Conservation (phyloP, 345 rosid genomes). For the Brassica cretica region DNA sequence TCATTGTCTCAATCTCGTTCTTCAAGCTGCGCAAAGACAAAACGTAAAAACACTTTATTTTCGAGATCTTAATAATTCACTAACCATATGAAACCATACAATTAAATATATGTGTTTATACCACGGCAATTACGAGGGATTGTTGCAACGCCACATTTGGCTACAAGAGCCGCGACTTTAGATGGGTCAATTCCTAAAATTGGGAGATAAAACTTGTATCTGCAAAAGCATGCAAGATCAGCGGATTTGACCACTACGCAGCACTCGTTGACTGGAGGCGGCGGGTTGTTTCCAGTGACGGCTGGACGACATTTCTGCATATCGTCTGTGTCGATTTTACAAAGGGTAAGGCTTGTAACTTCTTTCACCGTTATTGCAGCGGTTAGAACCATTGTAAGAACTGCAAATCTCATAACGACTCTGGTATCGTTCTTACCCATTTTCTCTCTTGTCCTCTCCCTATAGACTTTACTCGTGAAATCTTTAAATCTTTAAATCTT, state of each 20-base stretch:
- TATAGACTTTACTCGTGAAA: constrained; percentile 2
- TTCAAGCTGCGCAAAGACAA: constrained; percentile 27
- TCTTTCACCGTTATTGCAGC: constrained; percentile 25
- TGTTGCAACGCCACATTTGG: constrained; percentile 44
- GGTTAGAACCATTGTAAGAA: constrained; percentile 31
- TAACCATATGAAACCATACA: not conserved
- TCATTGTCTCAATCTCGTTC: not conserved
- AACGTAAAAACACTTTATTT: constrained; percentile 2
- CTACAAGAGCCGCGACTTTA: constrained; percentile 48
- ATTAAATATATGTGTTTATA: not conserved
- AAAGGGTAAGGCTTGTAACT: constrained; percentile 32
- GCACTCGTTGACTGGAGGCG: constrained; percentile 47
- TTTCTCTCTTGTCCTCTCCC: not conserved
- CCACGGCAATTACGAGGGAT: constrained; percentile 45
- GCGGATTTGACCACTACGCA: constrained; percentile 44
- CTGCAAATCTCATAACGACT: constrained; percentile 20
- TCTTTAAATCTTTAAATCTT: not conserved
- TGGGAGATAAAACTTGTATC: constrained; percentile 48
- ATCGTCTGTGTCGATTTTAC: constrained; percentile 43
- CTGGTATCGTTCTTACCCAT: constrained; percentile 24
- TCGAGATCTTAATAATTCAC: constrained; percentile 3
- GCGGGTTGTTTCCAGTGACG: constrained; percentile 47
- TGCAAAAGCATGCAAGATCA: constrained; percentile 52
- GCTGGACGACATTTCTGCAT: constrained; percentile 52
- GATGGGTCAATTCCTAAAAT: constrained; percentile 46